These are phyloP conservation scores for Aegilops tauschii DNA, from an alignment of 176 grass and related monocot genomes.

Conservation along the genomic window DNA sequence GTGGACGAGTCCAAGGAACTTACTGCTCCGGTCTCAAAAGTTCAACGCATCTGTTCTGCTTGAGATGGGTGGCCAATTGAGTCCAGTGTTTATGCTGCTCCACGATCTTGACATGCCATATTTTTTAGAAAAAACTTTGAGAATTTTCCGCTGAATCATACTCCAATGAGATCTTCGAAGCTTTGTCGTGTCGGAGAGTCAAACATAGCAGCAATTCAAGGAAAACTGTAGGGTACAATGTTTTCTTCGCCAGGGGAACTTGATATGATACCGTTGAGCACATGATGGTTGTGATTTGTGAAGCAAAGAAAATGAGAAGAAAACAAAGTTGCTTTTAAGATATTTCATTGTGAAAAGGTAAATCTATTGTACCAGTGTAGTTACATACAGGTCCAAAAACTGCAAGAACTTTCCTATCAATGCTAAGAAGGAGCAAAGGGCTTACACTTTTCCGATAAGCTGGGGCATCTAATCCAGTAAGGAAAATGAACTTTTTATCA, in stretches of 20 bases:
- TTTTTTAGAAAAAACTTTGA: neutral
- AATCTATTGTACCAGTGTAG: neutral
- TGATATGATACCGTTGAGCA: neutral
- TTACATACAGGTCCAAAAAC: conserved; percentile 17
- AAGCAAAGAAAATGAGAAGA: neutral
- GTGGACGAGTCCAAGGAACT: neutral
- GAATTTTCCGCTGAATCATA: conserved; percentile 4
- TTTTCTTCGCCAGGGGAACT: neutral
- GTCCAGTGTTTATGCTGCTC: neutral
- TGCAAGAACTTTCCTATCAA: neutral
- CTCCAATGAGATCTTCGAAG: neutral
- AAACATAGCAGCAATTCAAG: neutral
- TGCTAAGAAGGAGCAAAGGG: neutral
- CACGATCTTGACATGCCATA: conserved; percentile 25
- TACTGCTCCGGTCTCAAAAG: neutral
- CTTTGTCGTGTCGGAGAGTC: neutral
- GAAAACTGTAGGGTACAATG: neutral
- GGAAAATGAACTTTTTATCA: neutral
- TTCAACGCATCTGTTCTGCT: neutral
- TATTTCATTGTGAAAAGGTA: neutral
- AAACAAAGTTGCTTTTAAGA: neutral
- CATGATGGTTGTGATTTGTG: neutral
- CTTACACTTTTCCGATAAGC: conserved; percentile 1
- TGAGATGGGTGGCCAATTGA: neutral
- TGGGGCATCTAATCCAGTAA: conserved; percentile 10